These are phyloP conservation scores for Phytophthora pisi DNA, from an alignment of 352 stramenopile genomes.

Conservation along the genomic window DNA sequence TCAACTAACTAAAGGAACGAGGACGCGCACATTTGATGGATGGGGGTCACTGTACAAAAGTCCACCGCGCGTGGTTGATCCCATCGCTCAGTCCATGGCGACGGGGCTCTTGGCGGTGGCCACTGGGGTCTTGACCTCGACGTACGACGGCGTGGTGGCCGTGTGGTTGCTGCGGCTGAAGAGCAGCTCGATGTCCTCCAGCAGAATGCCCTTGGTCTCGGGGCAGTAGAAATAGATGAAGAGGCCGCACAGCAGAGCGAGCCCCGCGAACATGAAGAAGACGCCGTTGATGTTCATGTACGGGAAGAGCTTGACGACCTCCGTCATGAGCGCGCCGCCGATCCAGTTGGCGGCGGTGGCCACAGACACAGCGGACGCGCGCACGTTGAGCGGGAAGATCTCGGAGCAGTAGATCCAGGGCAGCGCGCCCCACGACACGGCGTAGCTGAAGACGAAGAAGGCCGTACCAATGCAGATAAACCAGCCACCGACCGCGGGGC, in stretches of 20 bases:
- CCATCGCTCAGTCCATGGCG: conserved; percentile 20
- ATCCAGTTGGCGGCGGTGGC: conserved; percentile 49
- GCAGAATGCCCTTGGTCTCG: conserved; percentile 35
- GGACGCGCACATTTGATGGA: conserved; percentile 2
- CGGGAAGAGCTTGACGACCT: conserved; percentile 36
- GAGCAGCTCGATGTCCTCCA: conserved; percentile 35
- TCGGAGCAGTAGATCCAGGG: conserved; percentile 64
- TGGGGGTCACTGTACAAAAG: conserved; percentile 21
- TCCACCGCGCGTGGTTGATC: background rate
- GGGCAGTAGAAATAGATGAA: conserved; percentile 38
- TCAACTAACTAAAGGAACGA: conserved; percentile 15
- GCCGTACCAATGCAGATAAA: conserved; percentile 44
- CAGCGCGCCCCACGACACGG: conserved; percentile 38
- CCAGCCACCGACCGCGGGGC: conserved; percentile 39
- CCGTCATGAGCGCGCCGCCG: conserved; percentile 45
- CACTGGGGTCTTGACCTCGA: conserved; percentile 37
- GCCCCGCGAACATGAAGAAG: conserved; percentile 33
- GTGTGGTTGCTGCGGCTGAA: conserved; percentile 30
- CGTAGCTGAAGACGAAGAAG: conserved; percentile 49
- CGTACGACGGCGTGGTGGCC: conserved; percentile 28
- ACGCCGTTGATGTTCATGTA: conserved; percentile 37
- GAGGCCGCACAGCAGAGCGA: conserved; percentile 11
- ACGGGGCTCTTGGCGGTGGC: conserved; percentile 16
- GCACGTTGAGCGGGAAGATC: conserved; percentile 57
- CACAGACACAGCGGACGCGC: conserved; percentile 48